phyloP scores from a whole-genome alignment of 2,329 filamentous ascomycete species.

The Cercospora berteroae region DNA sequence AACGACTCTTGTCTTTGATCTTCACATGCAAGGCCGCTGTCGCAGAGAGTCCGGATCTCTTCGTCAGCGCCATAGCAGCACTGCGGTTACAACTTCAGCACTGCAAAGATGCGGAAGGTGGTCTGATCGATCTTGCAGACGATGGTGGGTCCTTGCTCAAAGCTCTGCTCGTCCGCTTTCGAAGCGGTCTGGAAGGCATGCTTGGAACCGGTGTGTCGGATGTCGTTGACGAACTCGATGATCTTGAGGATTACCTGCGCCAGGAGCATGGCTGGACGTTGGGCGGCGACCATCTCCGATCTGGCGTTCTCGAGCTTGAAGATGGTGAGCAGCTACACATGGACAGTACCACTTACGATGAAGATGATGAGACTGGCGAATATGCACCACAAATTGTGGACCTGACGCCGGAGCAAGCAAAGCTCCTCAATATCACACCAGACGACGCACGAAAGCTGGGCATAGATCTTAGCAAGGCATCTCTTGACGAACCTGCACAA shows the following conservation, averaged over 20 bases:
- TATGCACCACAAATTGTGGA: conserved; percentile 64
- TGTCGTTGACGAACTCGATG: conserved; percentile 54
- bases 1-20: conserved; percentile 55
- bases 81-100: conserved; percentile 55
- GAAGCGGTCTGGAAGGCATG: conserved; percentile 51
- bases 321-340: conserved; percentile 63
- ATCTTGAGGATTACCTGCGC: conserved; percentile 55
- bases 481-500: conserved; percentile 24
- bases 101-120: conserved; percentile 59
- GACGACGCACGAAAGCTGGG: conserved; percentile 30
- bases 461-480: conserved; percentile 22
- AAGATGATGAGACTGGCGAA: conserved; percentile 63
- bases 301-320: conserved; percentile 60
- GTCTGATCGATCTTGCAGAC: conserved; percentile 59
- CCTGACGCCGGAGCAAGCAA: conserved; percentile 45
- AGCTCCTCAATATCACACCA: conserved; percentile 37
- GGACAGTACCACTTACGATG: conserved; percentile 50
- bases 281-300: conserved; percentile 53
- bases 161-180: conserved; percentile 53
- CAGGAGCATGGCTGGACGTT: conserved; percentile 59
- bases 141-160: conserved; percentile 53
- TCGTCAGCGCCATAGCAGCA: conserved; percentile 51
- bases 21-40: conserved; percentile 58
- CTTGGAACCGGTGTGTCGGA: conserved; percentile 39
- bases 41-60: conserved; percentile 49